Base-by-base conservation (phyloP, 2,329 filamentous ascomycete genomes). In the Sclerotinia borealis region DNA sequence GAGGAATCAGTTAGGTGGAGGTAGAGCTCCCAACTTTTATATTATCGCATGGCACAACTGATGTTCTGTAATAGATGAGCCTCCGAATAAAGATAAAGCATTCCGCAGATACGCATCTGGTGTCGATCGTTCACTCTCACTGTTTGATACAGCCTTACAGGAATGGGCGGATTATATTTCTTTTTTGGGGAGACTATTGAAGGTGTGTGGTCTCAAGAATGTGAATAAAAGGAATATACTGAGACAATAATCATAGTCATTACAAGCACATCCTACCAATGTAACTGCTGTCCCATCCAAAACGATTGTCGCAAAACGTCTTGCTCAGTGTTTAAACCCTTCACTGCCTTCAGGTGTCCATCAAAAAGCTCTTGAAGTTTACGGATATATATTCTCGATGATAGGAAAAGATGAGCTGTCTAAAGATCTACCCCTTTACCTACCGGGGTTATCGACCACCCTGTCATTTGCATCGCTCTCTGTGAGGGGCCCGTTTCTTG, bases 151-250 rank as follows among this genome's bases (percentile, higher is more conserved):
- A 19, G 87, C 92, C 36, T 82, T 97, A 70, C 92, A 98, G 77
- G 95, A 99, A 85, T 99, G 95, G 95, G 95, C 96, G 55, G 95
- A 99, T 78, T 99, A 99, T 75, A 99, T 99, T 72, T 96, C 93
- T 22, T 99, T 98, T 75, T 79, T 99, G 63, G 96, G 91, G 74
- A 87, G 92, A 66, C 81, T 99, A 55, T 81, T 96, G 66, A 98
- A 97, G 85, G 91, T 93, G 75, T 70, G 73, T 68, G 66, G 31
- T 22, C 45, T 65, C 37, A 22, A 63, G 59, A 65, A 51, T 29
- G 43, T 41, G 36, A 64, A 59, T 8, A 51, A 54, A 63, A 58
- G 50, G 29, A 63, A 65, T 52, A 61, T 67, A 64, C 75, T 77
- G 64, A 71, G 60, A 60, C 59, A 52, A 48, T 65, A 56, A 63